Percentiles rank a stretch among this genome's conserved stretches.
These are phyloP conservation scores for Grigorovia transvaalensis DNA, from an alignment of 805 yeast species.

Conservation along the genomic window DNA sequence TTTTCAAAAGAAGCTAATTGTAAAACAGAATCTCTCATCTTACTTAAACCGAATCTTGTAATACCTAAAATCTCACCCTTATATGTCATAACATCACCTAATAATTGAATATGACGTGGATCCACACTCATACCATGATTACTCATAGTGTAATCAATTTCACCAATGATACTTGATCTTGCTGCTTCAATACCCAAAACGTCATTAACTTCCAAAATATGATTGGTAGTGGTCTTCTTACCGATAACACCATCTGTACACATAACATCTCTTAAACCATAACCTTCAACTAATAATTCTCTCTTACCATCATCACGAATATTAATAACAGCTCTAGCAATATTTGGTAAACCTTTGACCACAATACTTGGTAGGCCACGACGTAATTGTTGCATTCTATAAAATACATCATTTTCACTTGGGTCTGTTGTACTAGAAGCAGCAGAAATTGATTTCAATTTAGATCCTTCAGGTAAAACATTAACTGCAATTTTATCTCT, in stretches of 20 bases:
- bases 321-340: constrained; percentile 92
- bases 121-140: constrained; percentile 99
- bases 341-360: constrained; percentile 86
- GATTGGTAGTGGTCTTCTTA: constrained; percentile 78
- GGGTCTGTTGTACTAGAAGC: constrained; percentile 32
- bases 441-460: constrained; percentile 34
- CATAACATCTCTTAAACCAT: constrained; percentile 94
- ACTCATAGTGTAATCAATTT: constrained; percentile 95
- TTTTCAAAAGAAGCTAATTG: constrained; percentile 96
- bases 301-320: constrained; percentile 77
- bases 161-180: constrained; percentile 80
- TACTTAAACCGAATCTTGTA: constrained; percentile 93
- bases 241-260: constrained; percentile 95
- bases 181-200: constrained; percentile 98
- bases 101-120: constrained; percentile 95
- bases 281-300: constrained; percentile 94
- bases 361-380: constrained; percentile 79
- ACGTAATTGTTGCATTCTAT: constrained; percentile 80
- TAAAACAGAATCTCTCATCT: constrained; percentile 95
- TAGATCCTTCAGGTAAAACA: constrained; percentile 38
- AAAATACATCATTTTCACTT: constrained; percentile 49
- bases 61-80: constrained; percentile 98
- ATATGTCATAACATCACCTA: constrained; percentile 98
- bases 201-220: constrained; percentile 75
- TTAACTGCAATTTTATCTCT: constrained; percentile 56